A percentile compares a stretch with the other conserved stretches of the same genome.
Conservation (phyloP, 805 yeast species). For the Starmera dryadoides region DNA sequence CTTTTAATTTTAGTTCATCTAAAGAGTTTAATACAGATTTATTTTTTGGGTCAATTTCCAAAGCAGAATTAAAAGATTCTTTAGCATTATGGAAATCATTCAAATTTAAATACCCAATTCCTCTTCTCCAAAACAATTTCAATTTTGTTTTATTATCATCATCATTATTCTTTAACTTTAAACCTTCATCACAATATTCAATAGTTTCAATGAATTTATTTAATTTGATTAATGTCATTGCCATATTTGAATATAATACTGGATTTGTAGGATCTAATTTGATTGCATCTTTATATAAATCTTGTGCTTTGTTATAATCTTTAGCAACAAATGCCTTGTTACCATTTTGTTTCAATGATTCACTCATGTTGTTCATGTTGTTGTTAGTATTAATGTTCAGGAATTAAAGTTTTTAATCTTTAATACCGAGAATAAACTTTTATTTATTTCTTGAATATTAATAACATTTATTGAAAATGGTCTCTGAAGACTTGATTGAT, state of each 20-base stretch:
- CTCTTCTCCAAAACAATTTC: slow-evolving; percentile 48
- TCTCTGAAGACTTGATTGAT: slow-evolving; percentile 46
- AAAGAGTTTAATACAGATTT: slow-evolving; percentile 23
- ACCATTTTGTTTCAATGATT: slow-evolving; percentile 33
- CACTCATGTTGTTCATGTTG: slow-evolving; percentile 14
- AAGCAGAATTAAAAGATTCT: slow-evolving; percentile 26
- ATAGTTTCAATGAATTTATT: slow-evolving; percentile 41
- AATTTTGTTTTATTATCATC: slow-evolving; percentile 26
- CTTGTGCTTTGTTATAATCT: slow-evolving; percentile 43
- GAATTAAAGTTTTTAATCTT: background rate
- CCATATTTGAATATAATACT: slow-evolving; percentile 57
- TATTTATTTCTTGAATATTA: too few species aligned
- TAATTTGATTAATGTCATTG: slow-evolving; percentile 54
- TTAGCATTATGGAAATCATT: slow-evolving; percentile 20
- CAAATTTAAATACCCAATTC: slow-evolving; percentile 30
- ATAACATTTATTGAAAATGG: too few species aligned
- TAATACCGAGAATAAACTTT: too few species aligned
- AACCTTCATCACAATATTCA: slow-evolving; percentile 43
- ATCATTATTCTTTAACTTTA: slow-evolving; percentile 20
- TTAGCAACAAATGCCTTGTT: slow-evolving; percentile 41
- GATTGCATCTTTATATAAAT: slow-evolving; percentile 50
- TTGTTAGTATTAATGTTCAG: background rate
- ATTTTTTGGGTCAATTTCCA: slow-evolving; percentile 35
- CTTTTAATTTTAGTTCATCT: slow-evolving; percentile 24
- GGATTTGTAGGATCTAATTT: slow-evolving; percentile 41